These are phyloP conservation scores for Chlorella sp. DNA, from an alignment of 139 green algal species.

Conservation along the genomic window DNA sequence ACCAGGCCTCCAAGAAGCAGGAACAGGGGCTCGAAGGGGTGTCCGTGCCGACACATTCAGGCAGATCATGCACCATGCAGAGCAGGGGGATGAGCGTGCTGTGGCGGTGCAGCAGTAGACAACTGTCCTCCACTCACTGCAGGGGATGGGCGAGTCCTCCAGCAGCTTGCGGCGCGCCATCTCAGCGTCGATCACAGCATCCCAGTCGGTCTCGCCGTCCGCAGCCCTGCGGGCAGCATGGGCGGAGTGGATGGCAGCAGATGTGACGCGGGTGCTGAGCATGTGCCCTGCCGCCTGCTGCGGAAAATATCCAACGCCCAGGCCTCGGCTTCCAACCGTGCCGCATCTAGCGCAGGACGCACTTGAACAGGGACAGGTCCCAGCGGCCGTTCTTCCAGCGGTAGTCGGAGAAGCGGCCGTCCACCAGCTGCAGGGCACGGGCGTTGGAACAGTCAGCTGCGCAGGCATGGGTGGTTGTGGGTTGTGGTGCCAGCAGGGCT, in stretches of 20 bases:
- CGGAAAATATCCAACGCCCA: too few relatives aligned
- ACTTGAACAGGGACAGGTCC: constrained; percentile 37
- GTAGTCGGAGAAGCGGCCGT: constrained; percentile 87
- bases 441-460: neutral
- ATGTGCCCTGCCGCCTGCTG: too few relatives aligned
- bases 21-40: too few relatives aligned
- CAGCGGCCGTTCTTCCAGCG: constrained; percentile 82
- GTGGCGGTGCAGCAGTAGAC: too few relatives aligned
- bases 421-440: constrained; percentile 55
- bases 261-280: too few relatives aligned
- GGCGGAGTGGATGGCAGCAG: too few relatives aligned
- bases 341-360: neutral
- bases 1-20: too few relatives aligned
- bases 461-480: too few relatives aligned
- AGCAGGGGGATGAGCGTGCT: neutral
- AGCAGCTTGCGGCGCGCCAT: constrained; percentile 89
- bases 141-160: constrained; percentile 82
- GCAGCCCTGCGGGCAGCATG: constrained; percentile 33
- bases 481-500: too few relatives aligned
- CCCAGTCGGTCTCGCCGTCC: constrained; percentile 81
- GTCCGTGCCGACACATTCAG: too few relatives aligned
- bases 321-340: too few relatives aligned
- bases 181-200: constrained; percentile 90
- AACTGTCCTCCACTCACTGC: constrained; percentile 40
- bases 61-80: too few relatives aligned